A percentile compares a stretch with the other conserved stretches of the same genome.
Evolutionary conservation across 2,329 filamentous ascomycete species (phyloP).

Genomic region (Diplodia intermedia): DNA sequence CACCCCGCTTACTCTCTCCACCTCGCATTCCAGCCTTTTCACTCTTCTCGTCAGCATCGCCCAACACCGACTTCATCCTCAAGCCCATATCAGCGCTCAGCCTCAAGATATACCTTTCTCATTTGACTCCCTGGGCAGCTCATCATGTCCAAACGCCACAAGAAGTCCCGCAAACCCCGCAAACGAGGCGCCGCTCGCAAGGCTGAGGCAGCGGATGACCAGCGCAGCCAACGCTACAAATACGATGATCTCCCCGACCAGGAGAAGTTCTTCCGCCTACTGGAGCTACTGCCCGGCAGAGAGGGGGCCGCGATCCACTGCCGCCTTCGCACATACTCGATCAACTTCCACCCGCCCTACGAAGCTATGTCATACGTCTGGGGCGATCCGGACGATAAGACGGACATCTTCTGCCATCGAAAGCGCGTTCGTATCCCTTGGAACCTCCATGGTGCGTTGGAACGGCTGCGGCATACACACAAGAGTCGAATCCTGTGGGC

Average conservation of each 20-base stretch:
- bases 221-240: background rate
- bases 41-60: background rate
- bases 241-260: background rate
- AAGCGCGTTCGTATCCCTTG: background rate
- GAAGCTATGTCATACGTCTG: constrained; percentile 22
- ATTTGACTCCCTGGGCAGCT: background rate
- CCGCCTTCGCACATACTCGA: background rate
- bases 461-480: background rate
- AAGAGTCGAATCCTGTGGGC: constrained; percentile 32
- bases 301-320: background rate
- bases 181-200: background rate
- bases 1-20: background rate
- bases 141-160: background rate
- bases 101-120: background rate
- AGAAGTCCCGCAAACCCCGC: background rate
- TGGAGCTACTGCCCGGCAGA: constrained; percentile 1
- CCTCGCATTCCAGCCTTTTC: background rate
- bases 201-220: background rate
- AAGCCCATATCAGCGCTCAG: background rate
- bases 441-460: background rate
- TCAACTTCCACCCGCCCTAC: constrained; percentile 13
- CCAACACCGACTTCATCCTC: background rate
- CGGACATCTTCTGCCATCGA: constrained; percentile 3
- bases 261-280: background rate
- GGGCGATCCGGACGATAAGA: constrained; percentile 6